These are phyloP conservation scores for Malassezia furfur DNA, from an alignment of 1,284 basidiomycete genomes.

Conservation along the genomic window DNA sequence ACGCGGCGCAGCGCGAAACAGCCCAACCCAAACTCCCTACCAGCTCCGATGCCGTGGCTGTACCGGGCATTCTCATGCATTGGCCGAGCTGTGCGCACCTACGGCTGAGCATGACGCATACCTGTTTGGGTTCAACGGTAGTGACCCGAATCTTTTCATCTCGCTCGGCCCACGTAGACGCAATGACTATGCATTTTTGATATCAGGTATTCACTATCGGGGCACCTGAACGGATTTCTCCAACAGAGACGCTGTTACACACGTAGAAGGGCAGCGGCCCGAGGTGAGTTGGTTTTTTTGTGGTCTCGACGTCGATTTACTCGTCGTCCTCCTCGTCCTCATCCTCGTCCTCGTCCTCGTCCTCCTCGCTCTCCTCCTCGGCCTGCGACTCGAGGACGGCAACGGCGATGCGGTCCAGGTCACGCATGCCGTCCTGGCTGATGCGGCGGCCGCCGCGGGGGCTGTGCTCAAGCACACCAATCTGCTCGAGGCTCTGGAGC, in stretches of 20 bases:
- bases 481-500: conserved; percentile 95
- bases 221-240: conserved; percentile 4
- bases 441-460: conserved; percentile 92
- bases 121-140: too few species aligned
- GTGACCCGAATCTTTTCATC: too few species aligned
- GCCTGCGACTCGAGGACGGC: conserved; percentile 80
- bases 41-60: too few species aligned
- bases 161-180: too few species aligned
- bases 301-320: conserved; percentile 19
- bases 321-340: conserved; percentile 34
- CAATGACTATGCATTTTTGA: conserved; percentile 15
- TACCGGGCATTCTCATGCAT: too few species aligned
- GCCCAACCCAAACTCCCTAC: too few species aligned
- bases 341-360: conserved; percentile 72
- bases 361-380: conserved; percentile 76
- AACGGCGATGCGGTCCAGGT: conserved; percentile 96
- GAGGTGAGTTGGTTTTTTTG: neutral
- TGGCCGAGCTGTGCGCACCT: too few species aligned
- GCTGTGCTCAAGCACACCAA: conserved; percentile 85
- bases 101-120: too few species aligned
- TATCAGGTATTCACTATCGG: conserved; percentile 16
- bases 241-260: conserved; percentile 16
- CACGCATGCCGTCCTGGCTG: conserved; percentile 88
- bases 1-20: too few species aligned
- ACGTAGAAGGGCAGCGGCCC: neutral